Conservation (phyloP, 768 basidiomycete genomes). For the Gautieria morchelliformis region DNA sequence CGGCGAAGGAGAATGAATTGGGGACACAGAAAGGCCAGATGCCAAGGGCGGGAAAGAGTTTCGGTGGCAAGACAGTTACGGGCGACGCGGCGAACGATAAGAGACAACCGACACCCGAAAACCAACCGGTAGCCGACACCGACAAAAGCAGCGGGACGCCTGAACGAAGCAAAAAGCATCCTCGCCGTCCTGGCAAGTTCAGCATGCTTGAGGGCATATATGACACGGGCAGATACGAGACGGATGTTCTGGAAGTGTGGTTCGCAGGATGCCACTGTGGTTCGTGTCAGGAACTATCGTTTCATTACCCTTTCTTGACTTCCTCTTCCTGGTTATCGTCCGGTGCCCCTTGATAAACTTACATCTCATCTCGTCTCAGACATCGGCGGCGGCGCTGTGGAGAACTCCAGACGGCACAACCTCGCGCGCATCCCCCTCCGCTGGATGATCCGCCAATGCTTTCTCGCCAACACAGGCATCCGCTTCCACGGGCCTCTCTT, state of each 20-base stretch:
- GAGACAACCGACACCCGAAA: not conserved
- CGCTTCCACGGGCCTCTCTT: slow-evolving; percentile 24
- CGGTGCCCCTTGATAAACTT: not conserved
- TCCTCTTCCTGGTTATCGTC: not conserved
- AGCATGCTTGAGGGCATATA: not conserved
- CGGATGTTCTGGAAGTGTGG: slow-evolving; percentile 72
- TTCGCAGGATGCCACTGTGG: slow-evolving; percentile 69
- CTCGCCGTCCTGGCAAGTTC: too few species aligned
- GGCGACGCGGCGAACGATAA: not conserved
- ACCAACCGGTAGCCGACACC: too few species aligned
- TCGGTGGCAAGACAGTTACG: not conserved
- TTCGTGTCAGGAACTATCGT: too few species aligned
- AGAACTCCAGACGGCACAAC: slow-evolving; percentile 44
- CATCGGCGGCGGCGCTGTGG: slow-evolving; percentile 63
- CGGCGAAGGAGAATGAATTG: slow-evolving; percentile 27
- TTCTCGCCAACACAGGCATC: slow-evolving; percentile 39
- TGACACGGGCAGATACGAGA: slow-evolving; percentile 18
- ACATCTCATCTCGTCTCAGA: slow-evolving; percentile 31
- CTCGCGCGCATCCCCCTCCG: slow-evolving; percentile 65
- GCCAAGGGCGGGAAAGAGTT: slow-evolving; percentile 18
- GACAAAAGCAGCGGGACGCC: too few species aligned
- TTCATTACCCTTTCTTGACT: too few species aligned
- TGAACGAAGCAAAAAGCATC: too few species aligned
- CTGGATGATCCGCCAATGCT: slow-evolving; percentile 41
- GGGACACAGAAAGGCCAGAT: slow-evolving; percentile 46